phyloP scores from a whole-genome alignment of 164 flowering plant species.

The Dillenia turbinata region DNA sequence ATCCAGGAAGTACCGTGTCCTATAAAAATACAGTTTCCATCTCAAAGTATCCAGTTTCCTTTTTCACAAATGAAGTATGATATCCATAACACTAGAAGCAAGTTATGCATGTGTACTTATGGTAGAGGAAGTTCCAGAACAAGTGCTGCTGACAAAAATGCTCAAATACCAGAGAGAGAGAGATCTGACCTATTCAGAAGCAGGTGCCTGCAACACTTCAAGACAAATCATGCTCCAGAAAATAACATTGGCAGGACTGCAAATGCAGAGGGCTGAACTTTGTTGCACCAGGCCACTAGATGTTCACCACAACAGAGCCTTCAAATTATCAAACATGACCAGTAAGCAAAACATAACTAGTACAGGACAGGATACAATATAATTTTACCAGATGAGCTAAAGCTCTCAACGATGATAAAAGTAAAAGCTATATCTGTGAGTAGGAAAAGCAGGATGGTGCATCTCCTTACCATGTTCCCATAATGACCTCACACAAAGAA shows the following conservation, averaged over 20 bases:
- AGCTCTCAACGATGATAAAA: neutral
- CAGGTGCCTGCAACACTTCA: constrained; percentile 63
- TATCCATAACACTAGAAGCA: too few species aligned
- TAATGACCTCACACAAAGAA: constrained; percentile 68
- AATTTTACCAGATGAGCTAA: neutral
- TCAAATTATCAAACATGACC: constrained; percentile 25
- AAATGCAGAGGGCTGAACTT: constrained; percentile 36
- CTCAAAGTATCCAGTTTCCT: too few species aligned
- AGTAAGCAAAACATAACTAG: constrained; percentile 8
- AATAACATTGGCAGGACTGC: constrained; percentile 45
- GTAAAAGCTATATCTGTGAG: neutral
- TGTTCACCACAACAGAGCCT: constrained; percentile 41
- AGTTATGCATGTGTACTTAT: too few species aligned
- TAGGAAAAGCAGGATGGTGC: constrained; percentile 1
- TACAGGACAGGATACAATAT: neutral
- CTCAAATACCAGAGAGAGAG: neutral
- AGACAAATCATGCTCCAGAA: constrained; percentile 54
- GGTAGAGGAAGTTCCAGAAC: too few species aligned
- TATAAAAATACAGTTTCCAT: too few species aligned
- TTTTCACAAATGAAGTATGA: too few species aligned
- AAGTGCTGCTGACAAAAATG: too few species aligned
- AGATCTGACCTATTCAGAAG: constrained; percentile 45
- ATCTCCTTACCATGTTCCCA: constrained; percentile 33
- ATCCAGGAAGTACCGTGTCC: too few species aligned
- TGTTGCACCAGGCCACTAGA: constrained; percentile 40